Percentiles rank a stretch among this genome's conserved stretches.
These are phyloP conservation scores for Poronia punctata DNA, from an alignment of 495 filamentous ascomycete genomes.

Conservation along the genomic window DNA sequence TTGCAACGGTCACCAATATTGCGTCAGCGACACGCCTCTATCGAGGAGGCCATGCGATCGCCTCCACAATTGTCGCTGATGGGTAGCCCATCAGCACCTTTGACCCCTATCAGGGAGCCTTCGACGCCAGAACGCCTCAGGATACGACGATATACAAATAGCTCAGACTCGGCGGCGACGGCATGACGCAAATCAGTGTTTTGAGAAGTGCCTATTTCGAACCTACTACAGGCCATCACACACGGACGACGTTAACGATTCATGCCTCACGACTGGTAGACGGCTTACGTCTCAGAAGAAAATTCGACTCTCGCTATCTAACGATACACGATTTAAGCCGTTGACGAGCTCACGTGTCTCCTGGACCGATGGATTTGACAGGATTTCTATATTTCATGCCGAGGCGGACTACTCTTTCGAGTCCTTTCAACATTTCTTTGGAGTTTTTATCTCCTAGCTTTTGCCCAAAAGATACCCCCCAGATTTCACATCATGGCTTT, in stretches of 20 bases:
- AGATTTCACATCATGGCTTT: slow-evolving; percentile 7
- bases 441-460: background rate
- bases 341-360: too few species aligned
- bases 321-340: too few species aligned
- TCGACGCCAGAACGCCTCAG: slow-evolving; percentile 3
- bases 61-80: slow-evolving; percentile 18
- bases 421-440: background rate
- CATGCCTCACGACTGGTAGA: too few species aligned
- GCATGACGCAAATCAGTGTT: too few species aligned
- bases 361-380: too few species aligned
- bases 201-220: too few species aligned
- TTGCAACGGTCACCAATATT: slow-evolving; percentile 44
- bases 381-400: too few species aligned
- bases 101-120: background rate
- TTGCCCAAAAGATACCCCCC: slow-evolving; percentile 23
- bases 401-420: too few species aligned
- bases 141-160: background rate
- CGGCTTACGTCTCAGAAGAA: too few species aligned
- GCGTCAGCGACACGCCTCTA: slow-evolving; percentile 44
- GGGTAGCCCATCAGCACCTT: slow-evolving; percentile 12
- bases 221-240: too few species aligned
- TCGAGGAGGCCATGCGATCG: slow-evolving; percentile 40
- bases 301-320: too few species aligned
- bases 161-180: background rate
- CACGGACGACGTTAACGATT: too few species aligned